These are phyloP conservation scores for Penicillium angulare DNA, from an alignment of 495 filamentous ascomycete genomes.

Conservation along the genomic window DNA sequence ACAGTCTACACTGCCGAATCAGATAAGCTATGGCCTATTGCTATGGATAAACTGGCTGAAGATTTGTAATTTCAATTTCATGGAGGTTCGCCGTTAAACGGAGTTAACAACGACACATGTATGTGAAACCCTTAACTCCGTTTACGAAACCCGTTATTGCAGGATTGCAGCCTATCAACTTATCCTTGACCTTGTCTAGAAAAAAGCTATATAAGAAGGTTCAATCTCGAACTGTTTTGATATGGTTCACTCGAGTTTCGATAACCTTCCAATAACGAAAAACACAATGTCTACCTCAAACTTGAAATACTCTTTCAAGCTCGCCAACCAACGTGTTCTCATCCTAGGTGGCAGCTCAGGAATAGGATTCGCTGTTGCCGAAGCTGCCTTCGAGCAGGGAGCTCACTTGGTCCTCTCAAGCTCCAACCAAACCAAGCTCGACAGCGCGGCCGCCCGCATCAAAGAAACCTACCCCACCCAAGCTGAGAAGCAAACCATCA, in stretches of 20 bases:
- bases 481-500: conserved; percentile 8
- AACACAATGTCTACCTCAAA: conserved; percentile 10
- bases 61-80: too few species aligned
- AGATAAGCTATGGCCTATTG: conserved; percentile 1
- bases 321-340: conserved; percentile 37
- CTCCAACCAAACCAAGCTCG: conserved; percentile 46
- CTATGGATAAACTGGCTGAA: background rate
- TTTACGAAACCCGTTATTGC: too few species aligned
- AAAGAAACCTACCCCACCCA: conserved; percentile 33
- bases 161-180: too few species aligned
- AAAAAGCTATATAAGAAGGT: too few species aligned
- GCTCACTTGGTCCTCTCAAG: conserved; percentile 55
- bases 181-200: too few species aligned
- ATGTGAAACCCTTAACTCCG: too few species aligned
- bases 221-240: too few species aligned
- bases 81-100: too few species aligned
- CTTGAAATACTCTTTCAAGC: conserved; percentile 18
- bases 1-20: conserved; percentile 5
- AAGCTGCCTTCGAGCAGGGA: conserved; percentile 49
- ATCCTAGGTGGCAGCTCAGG: conserved; percentile 55
- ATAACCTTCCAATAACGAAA: too few species aligned
- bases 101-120: too few species aligned
- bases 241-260: too few species aligned
- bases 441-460: conserved; percentile 40
- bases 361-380: conserved; percentile 56